Percentiles rank a stretch among this genome's conserved stretches.
phyloP scores from a whole-genome alignment of 2,329 filamentous ascomycete species.

The Emergomyces pasteurianus region DNA sequence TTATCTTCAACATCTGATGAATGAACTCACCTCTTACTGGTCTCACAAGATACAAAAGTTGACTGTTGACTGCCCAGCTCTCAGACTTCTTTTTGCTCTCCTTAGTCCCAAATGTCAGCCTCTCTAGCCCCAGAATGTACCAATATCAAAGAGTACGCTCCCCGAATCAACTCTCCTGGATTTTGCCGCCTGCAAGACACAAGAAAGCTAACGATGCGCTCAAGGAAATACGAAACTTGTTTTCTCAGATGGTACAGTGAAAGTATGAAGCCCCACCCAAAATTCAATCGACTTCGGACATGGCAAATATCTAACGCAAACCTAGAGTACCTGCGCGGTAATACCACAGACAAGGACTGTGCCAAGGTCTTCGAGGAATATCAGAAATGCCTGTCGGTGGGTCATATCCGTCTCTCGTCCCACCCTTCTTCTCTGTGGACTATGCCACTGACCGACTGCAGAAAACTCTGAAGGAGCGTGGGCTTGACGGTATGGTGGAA shows the following conservation, averaged over 20 bases:
- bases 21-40: neutral
- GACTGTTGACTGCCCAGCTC: neutral
- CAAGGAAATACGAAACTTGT: constrained; percentile 86
- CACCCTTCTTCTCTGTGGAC: neutral
- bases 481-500: constrained; percentile 85
- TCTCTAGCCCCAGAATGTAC: constrained; percentile 93
- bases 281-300: neutral
- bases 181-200: neutral
- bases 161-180: neutral
- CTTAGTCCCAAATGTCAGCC: constrained; percentile 61
- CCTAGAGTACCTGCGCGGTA: constrained; percentile 77
- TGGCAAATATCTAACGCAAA: neutral
- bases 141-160: constrained; percentile 80
- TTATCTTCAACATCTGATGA: neutral
- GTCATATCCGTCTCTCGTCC: constrained; percentile 16
- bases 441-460: constrained; percentile 28
- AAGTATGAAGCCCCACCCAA: constrained; percentile 47
- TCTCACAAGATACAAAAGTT: neutral
- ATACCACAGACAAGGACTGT: constrained; percentile 76
- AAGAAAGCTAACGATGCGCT: constrained; percentile 5
- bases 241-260: constrained; percentile 99
- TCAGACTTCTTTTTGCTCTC: neutral
- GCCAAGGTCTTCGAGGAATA: constrained; percentile 78
- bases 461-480: constrained; percentile 75
- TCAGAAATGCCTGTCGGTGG: constrained; percentile 69